Evolutionary conservation across 2,329 filamentous ascomycete genomes (phyloP).

Genomic region (Penicillium sp.): DNA sequence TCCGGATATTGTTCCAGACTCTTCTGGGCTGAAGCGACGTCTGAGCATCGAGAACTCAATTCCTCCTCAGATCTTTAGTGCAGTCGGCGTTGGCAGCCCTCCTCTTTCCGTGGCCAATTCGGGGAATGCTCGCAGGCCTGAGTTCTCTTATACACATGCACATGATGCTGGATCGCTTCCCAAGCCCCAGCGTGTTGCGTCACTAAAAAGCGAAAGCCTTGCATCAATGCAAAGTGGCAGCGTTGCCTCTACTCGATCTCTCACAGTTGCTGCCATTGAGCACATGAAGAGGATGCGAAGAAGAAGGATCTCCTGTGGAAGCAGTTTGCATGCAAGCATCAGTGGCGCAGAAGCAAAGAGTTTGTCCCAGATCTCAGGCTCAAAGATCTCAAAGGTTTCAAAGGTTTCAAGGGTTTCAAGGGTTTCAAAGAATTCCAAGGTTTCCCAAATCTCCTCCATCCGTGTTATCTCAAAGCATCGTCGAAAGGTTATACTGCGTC

Average conservation of each 20-base stretch:
- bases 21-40: background rate
- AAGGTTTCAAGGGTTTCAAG: background rate
- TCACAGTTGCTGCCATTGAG: slow-evolving; percentile 15
- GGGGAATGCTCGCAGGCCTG: background rate
- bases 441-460: background rate
- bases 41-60: background rate
- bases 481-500: slow-evolving; percentile 4
- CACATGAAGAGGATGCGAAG: slow-evolving; percentile 9
- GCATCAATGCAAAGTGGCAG: slow-evolving; percentile 10
- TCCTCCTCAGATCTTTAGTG: background rate
- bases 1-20: background rate
- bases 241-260: slow-evolving; percentile 9
- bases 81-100: background rate
- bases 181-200: slow-evolving; percentile 1
- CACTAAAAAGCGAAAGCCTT: slow-evolving; percentile 4
- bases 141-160: background rate
- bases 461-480: background rate
- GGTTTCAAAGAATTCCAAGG: background rate
- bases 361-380: background rate
- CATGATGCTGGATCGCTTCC: background rate
- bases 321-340: background rate
- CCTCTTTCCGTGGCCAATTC: background rate
- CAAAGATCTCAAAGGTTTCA: background rate
- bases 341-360: background rate
- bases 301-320: background rate